Evolutionary conservation across 2,329 filamentous ascomycete genomes (phyloP), one percentile per base, ranked within the genome.

Genomic region (Seiridium unicorne): DNA sequence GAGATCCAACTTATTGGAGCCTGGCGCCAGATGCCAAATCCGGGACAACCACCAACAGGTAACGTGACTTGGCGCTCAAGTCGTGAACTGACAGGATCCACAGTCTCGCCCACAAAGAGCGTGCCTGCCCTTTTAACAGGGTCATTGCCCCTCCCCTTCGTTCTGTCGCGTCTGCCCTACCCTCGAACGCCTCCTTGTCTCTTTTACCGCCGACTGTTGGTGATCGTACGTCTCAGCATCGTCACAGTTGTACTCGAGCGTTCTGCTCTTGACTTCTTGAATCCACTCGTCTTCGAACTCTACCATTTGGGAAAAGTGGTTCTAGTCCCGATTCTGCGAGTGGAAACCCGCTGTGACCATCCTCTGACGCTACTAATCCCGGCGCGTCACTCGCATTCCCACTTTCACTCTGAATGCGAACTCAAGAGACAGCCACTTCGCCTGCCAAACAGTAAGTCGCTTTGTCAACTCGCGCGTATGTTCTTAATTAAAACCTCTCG

Each of bases 61-160:
- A 51, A 53, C 60, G 60, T 62, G 60, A 62, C 51, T 48, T 62
- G 60, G 60, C 60, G 60, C 57, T 57, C 54, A 51, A 59, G 57
- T 59, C 57, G 57, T 36, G 57, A 34, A 31, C 35, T n/a, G 13
- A 53, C 10, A 6, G 13, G 56, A 13, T 35, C 46, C 44, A 54
- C 57, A 59, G 36, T 42, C 38, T 42, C 10, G 32, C 49, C 49
- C 55, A 58, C 44, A 58, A 58, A 51, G 46, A 51, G 34, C 32
- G n/a, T 18, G 42, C 26, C 26, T 18, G 42, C 42, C 31, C 44
- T 57, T 57, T 57, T 48, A 38, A 26, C 31, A 31, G 44, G 18
- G 18, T 58, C 11, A 40, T 58, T 58, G 46, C 34, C 55, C 46
- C 44, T 36, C 36, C 55, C 55, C 46, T 38, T 42, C 26, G 5